Evolutionary conservation across 768 basidiomycete species (phyloP).

Genomic region (Boletus subcaerulescens): DNA sequence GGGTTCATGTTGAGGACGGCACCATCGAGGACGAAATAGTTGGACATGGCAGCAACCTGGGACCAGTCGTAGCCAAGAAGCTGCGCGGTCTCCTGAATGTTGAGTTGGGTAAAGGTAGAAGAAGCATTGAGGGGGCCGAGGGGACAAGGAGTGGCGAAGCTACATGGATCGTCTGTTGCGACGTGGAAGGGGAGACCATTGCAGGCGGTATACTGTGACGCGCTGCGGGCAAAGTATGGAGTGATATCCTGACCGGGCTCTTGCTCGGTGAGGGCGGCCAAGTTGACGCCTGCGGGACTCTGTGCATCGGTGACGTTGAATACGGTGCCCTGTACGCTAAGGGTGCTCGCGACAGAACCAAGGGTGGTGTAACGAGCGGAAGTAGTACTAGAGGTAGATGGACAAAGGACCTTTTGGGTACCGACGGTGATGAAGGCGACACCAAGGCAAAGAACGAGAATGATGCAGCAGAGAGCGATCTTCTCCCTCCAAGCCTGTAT

Average conservation of each 20-base stretch:
- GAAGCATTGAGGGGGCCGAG: slow-evolving; percentile 57
- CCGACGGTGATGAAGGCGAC: slow-evolving; percentile 95
- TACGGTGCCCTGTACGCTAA: slow-evolving; percentile 74
- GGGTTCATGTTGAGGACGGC: slow-evolving; percentile 90
- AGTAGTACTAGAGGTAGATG: slow-evolving; percentile 46
- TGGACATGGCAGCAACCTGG: slow-evolving; percentile 67
- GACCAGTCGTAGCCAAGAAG: slow-evolving; percentile 90
- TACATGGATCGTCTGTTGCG: slow-evolving; percentile 76
- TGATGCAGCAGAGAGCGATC: slow-evolving; percentile 88
- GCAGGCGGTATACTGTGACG: slow-evolving; percentile 66
- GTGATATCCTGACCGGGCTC: slow-evolving; percentile 87
- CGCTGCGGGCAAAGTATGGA: slow-evolving; percentile 71
- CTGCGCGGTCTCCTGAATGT: slow-evolving; percentile 61
- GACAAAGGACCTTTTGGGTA: slow-evolving; percentile 89
- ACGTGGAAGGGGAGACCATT: slow-evolving; percentile 56
- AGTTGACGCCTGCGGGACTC: slow-evolving; percentile 49
- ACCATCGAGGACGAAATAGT: slow-evolving; percentile 90
- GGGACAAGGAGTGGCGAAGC: slow-evolving; percentile 55
- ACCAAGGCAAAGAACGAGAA: slow-evolving; percentile 67
- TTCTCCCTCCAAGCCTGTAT: slow-evolving; percentile 98
- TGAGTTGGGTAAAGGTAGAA: slow-evolving; percentile 57
- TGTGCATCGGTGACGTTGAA: slow-evolving; percentile 65
- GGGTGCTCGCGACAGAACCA: slow-evolving; percentile 55
- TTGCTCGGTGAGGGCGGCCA: slow-evolving; percentile 51
- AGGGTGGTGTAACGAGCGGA: slow-evolving; percentile 48